Conservation (phyloP, 331 rosid species). For the Telfairia occidentalis region DNA sequence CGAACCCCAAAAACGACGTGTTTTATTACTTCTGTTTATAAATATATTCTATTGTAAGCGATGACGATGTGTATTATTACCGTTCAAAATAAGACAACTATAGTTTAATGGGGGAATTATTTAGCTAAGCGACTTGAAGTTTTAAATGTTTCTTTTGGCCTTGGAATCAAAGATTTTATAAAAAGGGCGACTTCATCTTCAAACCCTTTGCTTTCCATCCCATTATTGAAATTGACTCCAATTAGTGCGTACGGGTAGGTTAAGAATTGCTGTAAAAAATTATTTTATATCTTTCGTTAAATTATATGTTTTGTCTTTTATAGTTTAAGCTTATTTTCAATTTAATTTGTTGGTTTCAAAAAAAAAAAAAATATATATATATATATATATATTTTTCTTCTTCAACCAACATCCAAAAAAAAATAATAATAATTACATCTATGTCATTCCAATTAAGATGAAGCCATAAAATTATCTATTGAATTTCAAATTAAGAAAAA, state of each 20-base stretch:
- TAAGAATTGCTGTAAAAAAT: too few species aligned
- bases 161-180: neutral
- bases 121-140: neutral
- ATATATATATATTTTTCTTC: too few species aligned
- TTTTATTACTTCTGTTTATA: neutral
- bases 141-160: neutral
- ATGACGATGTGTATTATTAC: neutral
- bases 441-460: too few species aligned
- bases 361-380: too few species aligned
- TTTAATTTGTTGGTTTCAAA: too few species aligned
- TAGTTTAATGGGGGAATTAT: neutral
- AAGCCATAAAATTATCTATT: too few species aligned
- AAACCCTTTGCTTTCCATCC: neutral
- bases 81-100: neutral
- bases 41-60: neutral
- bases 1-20: neutral
- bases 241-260: neutral
- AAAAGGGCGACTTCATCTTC: neutral
- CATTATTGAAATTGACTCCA: neutral
- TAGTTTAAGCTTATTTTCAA: too few species aligned
- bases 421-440: too few species aligned
- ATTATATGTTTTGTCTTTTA: too few species aligned
- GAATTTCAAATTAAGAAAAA: too few species aligned
- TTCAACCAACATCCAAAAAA: too few species aligned
- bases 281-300: too few species aligned